Base-by-base conservation (phyloP, 257 asterid species). In the Solanum sejunctum region DNA sequence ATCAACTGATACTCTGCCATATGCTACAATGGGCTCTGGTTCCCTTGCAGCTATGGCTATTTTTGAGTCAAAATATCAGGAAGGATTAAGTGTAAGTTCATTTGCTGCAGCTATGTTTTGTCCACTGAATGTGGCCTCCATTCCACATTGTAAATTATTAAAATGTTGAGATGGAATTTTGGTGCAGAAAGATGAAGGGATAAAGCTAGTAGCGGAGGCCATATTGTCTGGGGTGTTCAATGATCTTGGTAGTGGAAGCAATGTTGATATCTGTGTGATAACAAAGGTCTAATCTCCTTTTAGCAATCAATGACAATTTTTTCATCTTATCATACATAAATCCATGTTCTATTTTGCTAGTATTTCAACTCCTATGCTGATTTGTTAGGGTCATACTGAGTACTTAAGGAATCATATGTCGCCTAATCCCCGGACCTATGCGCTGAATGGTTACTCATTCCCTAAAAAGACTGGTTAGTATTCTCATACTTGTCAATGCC, bases 1-100 rank as follows among this genome's bases (percentile, higher is more conserved):
- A 86, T 96, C 99, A 64, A 96, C 98, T 7, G 99, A 96, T 83
- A 94, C 98, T 21, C 92, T 96, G 64, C 99, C 99, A 18, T 96
- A 88, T 89, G 98, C 99, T 82, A 96, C 99, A 56, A 96, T 96
- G 98, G 99, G 99, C 36, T 96, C 99, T 88, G 98, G 99, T 82
- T 96, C 98, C 61, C 97, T 96, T 81, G 98, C 99, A 88, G 99
- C 99, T 82, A 96, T 96, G 98, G 88, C 98, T 12, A 87, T 96
- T 26, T 96, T 96, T 83, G 99, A 94, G 88, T 93, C 98, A 1
- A 91, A 93, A 86, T 96, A 96, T 85, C 93, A 88, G 21, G 99
- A 96, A 87, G 95, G 95, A 86, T 86, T 94, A 70, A 92, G 88
- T 83, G 98, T 96, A 89, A 91, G 98, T 91, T 87, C 64, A 52